A percentile compares a stretch with the other conserved stretches of the same genome.
Conservation (phyloP, 1,284 basidiomycete genomes). For the Pseudozyma tsukubaensis region DNA sequence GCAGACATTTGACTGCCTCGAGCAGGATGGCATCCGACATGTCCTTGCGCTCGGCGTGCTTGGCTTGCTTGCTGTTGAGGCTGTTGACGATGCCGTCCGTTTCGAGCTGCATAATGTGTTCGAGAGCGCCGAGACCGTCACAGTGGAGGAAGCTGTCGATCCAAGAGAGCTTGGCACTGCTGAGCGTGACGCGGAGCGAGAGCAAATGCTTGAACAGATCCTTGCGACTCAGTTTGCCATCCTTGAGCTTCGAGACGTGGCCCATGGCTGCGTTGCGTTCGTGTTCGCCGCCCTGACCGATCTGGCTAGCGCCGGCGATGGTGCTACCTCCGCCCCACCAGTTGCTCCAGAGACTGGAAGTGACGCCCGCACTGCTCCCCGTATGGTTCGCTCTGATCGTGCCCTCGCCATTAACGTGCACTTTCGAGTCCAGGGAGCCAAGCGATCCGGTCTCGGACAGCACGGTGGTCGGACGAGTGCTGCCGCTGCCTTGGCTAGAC, state of each 20-base stretch:
- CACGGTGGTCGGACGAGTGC: constrained; percentile 37
- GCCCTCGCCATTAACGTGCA: constrained; percentile 19
- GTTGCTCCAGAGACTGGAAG: constrained; percentile 51
- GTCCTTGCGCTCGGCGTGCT: constrained; percentile 50
- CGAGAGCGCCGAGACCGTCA: constrained; percentile 76
- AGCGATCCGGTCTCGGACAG: constrained; percentile 35
- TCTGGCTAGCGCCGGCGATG: constrained; percentile 6
- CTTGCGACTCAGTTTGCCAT: constrained; percentile 46
- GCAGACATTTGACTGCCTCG: constrained; percentile 78
- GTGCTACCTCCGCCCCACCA: constrained; percentile 56
- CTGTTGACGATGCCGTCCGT: constrained; percentile 36
- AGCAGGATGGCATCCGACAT: constrained; percentile 56
- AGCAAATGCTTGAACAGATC: constrained; percentile 78
- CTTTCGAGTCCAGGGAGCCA: constrained; percentile 25
- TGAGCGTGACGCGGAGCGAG: constrained; percentile 84
- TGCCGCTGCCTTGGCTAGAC: constrained; percentile 35
- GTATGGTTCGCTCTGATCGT: constrained; percentile 37
- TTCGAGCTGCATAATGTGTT: constrained; percentile 49
- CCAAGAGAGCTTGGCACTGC: constrained; percentile 83
- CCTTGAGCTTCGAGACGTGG: constrained; percentile 37
- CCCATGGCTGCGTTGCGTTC: constrained; percentile 25
- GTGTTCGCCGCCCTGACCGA: constrained; percentile 15
- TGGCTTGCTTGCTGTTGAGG: constrained; percentile 17
- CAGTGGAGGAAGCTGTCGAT: constrained; percentile 79
- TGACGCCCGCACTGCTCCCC: constrained; percentile 48